Conservation (phyloP, 768 basidiomycete species). For the Trametes gibbosa region DNA sequence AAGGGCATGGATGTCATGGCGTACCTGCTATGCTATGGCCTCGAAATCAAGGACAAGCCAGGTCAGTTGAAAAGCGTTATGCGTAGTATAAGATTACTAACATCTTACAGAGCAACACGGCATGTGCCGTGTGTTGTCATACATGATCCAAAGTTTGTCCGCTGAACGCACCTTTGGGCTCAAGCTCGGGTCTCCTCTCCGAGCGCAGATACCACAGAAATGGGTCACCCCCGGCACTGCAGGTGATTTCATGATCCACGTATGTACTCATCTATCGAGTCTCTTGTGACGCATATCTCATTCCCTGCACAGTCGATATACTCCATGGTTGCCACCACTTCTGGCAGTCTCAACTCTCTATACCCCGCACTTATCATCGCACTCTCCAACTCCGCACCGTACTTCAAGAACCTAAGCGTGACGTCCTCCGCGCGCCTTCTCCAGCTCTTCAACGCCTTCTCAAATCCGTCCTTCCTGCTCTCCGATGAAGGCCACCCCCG, state of each 20-base stretch:
- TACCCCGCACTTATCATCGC: slow-evolving; percentile 94
- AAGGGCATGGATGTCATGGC: slow-evolving; percentile 74
- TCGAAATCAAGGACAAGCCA: slow-evolving; percentile 93
- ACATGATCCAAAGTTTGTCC: slow-evolving; percentile 88
- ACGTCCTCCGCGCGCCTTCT: slow-evolving; percentile 80
- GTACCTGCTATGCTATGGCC: slow-evolving; percentile 74
- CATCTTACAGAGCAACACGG: slow-evolving; percentile 89
- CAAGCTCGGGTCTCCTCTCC: slow-evolving; percentile 65
- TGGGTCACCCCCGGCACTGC: slow-evolving; percentile 72
- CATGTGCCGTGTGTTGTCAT: slow-evolving; percentile 83
- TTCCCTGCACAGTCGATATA: slow-evolving; percentile 72
- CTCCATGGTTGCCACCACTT: slow-evolving; percentile 84
- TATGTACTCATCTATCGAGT: no score
- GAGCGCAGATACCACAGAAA: slow-evolving; percentile 67
- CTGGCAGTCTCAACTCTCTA: slow-evolving; percentile 74
- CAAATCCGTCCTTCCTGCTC: slow-evolving; percentile 83
- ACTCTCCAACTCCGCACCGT: slow-evolving; percentile 84
- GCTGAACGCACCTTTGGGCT: slow-evolving; percentile 76
- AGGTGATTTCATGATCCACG: slow-evolving; percentile 87
- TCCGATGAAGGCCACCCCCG: slow-evolving; percentile 95
- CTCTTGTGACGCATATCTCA: no score
- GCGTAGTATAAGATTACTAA: no score
- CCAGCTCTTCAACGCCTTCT: slow-evolving; percentile 90
- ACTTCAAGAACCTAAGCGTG: slow-evolving; percentile 77
- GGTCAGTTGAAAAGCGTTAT: slow-evolving; percentile 49